Evolutionary conservation across 2,329 filamentous ascomycete species (phyloP).

Genomic region (Zasmidium cellare): DNA sequence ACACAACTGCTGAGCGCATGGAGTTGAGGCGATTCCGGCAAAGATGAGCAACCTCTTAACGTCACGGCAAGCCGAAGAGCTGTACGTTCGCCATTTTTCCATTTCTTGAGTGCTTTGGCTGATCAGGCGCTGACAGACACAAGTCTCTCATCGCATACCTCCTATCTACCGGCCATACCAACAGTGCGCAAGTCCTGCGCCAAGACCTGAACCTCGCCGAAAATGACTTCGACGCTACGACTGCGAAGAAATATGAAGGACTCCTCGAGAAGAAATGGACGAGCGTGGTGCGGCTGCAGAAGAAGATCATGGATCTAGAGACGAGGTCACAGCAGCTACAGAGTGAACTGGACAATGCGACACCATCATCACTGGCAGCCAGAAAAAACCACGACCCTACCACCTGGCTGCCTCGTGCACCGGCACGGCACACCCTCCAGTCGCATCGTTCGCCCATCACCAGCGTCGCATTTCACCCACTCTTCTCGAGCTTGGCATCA

Average conservation of each 20-base stretch:
- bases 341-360: constrained; percentile 79
- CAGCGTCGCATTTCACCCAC: constrained; percentile 87
- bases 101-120: constrained; percentile 23
- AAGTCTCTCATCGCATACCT: constrained; percentile 93
- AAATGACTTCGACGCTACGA: constrained; percentile 70
- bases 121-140: constrained; percentile 61
- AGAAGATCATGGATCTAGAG: constrained; percentile 97
- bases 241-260: constrained; percentile 90
- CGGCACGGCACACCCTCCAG: constrained; percentile 77
- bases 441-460: constrained; percentile 80
- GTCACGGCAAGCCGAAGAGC: constrained; percentile 79
- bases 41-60: constrained; percentile 76
- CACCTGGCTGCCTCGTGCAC: constrained; percentile 82
- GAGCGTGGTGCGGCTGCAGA: constrained; percentile 88
- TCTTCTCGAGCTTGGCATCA: constrained; percentile 86
- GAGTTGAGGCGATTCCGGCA: constrained; percentile 20
- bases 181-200: constrained; percentile 69
- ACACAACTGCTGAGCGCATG: constrained; percentile 10
- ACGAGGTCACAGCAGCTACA: constrained; percentile 71
- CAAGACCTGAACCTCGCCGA: constrained; percentile 74
- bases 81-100: constrained; percentile 59
- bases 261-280: constrained; percentile 99
- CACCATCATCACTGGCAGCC: constrained; percentile 70
- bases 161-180: constrained; percentile 68
- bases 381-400: constrained; percentile 79